These are phyloP conservation scores for Sechiopsis laciniata DNA, from an alignment of 306 rosid genomes.

Conservation along the genomic window DNA sequence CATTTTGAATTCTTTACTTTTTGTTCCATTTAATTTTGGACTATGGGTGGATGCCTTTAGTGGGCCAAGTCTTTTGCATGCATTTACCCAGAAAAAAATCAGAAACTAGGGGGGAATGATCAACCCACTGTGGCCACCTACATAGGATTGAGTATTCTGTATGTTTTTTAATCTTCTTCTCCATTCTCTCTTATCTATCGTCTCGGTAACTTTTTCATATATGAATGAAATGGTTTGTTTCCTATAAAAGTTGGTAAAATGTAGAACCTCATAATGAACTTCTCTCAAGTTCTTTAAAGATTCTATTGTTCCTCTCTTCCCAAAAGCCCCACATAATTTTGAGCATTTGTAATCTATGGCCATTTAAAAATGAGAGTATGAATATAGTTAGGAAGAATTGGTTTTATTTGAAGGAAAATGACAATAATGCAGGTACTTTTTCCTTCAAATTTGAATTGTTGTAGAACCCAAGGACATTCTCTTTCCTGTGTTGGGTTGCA, in stretches of 20 bases:
- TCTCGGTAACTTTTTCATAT: too few species aligned
- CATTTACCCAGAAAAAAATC: background rate
- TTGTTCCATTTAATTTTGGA: background rate
- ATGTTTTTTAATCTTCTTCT: too few species aligned
- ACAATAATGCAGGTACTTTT: background rate
- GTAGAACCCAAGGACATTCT: background rate
- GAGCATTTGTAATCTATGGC: background rate
- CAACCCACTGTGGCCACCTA: too few species aligned
- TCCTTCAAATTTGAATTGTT: background rate
- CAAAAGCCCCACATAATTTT: background rate
- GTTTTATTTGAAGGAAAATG: slow-evolving; percentile 2
- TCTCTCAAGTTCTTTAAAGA: background rate
- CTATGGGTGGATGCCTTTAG: background rate
- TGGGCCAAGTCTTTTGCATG: background rate
- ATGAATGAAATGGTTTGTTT: too few species aligned
- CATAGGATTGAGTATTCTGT: too few species aligned
- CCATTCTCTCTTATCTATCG: too few species aligned
- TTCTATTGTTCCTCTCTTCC: background rate
- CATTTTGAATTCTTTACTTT: slow-evolving; percentile 10
- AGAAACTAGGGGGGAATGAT: too few species aligned
- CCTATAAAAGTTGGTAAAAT: too few species aligned
- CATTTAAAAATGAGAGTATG: background rate
- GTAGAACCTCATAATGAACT: too few species aligned
- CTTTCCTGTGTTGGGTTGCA: background rate
- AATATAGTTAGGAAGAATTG: background rate